Percentiles rank a stretch among this genome's conserved stretches.
Conservation (phyloP, 2,329 filamentous ascomycete species). For the Chalara sp. region DNA sequence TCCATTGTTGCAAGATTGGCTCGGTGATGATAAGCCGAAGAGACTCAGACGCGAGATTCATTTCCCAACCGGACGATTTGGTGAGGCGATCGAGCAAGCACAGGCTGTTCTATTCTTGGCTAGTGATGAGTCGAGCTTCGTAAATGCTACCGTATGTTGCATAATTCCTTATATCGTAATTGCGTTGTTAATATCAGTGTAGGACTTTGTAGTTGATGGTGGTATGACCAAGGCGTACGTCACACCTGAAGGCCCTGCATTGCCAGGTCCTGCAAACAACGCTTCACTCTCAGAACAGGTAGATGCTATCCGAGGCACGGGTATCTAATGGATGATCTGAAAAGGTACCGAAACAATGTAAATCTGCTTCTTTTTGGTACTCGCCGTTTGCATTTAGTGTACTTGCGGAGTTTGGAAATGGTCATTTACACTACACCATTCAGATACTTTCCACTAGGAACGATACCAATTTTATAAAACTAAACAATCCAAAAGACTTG, state of each 20-base stretch:
- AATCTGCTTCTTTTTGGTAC: too few species aligned
- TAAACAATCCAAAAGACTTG: too few species aligned
- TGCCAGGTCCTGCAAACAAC: constrained; percentile 44
- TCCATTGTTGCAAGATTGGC: constrained; percentile 68
- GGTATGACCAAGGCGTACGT: constrained; percentile 93
- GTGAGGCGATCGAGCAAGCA: constrained; percentile 72
- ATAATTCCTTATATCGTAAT: not conserved
- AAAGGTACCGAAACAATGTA: too few species aligned
- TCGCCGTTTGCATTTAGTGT: too few species aligned
- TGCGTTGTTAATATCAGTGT: constrained; percentile 4
- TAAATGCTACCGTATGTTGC: constrained; percentile 53
- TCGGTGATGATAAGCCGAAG: constrained; percentile 66
- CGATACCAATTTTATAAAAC: too few species aligned
- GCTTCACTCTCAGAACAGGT: constrained; percentile 25
- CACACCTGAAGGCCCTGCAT: constrained; percentile 54
- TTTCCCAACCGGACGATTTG: constrained; percentile 69
- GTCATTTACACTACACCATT: too few species aligned
- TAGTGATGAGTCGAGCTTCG: constrained; percentile 68
- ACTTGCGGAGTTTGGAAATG: too few species aligned
- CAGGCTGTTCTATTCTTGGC: constrained; percentile 68
- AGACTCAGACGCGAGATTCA: constrained; percentile 66
- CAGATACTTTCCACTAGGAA: too few species aligned
- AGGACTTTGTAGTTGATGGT: constrained; percentile 91
- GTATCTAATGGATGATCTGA: constrained; percentile 6
- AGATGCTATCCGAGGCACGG: constrained; percentile 26